A percentile compares a stretch with the other conserved stretches of the same genome.
Conservation (phyloP, 2,329 filamentous ascomycete genomes). For the Claviceps fusiformis region DNA sequence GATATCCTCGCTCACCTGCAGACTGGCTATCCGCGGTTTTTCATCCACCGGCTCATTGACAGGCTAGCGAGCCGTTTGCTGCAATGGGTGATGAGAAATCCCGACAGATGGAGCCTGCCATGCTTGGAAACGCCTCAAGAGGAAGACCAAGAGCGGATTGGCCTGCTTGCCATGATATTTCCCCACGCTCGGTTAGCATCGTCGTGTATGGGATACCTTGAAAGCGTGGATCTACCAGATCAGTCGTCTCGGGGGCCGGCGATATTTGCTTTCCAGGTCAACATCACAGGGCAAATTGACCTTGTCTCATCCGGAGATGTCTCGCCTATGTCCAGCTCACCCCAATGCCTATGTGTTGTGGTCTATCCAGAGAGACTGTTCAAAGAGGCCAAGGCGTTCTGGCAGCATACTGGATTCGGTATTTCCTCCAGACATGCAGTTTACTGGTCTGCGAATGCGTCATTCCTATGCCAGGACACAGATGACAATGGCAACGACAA, state of each 20-base stretch:
- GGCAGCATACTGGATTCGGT: constrained; percentile 17
- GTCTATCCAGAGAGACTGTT: constrained; percentile 8
- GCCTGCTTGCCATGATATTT: constrained; percentile 7
- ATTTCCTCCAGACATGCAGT: constrained; percentile 16
- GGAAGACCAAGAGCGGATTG: neutral
- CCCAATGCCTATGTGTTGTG: constrained; percentile 8
- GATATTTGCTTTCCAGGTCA: neutral
- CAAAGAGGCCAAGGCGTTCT: constrained; percentile 15
- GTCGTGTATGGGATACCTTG: constrained; percentile 10
- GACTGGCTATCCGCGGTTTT: constrained; percentile 17
- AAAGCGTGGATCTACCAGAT: neutral
- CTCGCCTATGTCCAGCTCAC: neutral
- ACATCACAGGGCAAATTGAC: neutral
- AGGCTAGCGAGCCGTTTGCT: constrained; percentile 11
- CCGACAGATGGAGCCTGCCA: neutral
- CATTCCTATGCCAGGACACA: constrained; percentile 5
- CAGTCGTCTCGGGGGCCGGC: neutral
- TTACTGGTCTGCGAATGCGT: constrained; percentile 13
- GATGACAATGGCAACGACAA: neutral
- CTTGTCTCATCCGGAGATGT: neutral
- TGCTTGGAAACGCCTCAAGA: neutral
- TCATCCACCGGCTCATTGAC: constrained; percentile 12
- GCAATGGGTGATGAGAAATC: constrained; percentile 5
- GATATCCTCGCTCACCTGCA: constrained; percentile 11
- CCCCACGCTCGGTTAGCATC: constrained; percentile 1